These are phyloP conservation scores for Chrysophaeum taylorii DNA, from an alignment of 352 stramenopile species.

Conservation along the genomic window DNA sequence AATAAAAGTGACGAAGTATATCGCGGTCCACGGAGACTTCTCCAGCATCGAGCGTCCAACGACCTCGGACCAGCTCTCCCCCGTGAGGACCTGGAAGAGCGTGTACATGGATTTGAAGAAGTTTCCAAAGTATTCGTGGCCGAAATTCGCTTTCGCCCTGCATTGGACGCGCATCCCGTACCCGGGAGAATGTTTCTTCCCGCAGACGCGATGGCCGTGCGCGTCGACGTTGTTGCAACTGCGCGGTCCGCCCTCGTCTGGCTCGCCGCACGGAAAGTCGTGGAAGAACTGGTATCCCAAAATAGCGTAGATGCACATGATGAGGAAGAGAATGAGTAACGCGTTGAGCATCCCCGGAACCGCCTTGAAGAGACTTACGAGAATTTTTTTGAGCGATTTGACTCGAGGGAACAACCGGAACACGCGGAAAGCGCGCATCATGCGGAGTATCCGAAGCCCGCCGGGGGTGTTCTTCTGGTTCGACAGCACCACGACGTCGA, in stretches of 20 bases:
- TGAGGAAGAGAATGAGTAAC: not conserved
- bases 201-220: no score
- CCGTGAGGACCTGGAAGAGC: constrained; percentile 5
- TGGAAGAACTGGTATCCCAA: not conserved
- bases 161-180: no score
- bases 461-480: no score
- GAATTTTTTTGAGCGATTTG: constrained; percentile 1
- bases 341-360: not conserved
- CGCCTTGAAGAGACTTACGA: not conserved
- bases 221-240: no score
- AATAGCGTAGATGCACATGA: constrained; percentile 10
- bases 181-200: no score
- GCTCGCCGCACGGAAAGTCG: not conserved
- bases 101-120: not conserved
- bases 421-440: not conserved
- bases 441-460: not conserved
- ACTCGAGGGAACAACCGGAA: not conserved
- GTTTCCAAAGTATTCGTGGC: constrained; percentile 11
- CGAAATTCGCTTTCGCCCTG: no score
- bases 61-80: not conserved
- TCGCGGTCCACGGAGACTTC: not conserved
- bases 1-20: not conserved
- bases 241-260: no score
- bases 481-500: no score
- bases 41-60: not conserved